Evolutionary conservation across 257 asterid genomes (phyloP).

Genomic region (Przewalskia tangutica): DNA sequence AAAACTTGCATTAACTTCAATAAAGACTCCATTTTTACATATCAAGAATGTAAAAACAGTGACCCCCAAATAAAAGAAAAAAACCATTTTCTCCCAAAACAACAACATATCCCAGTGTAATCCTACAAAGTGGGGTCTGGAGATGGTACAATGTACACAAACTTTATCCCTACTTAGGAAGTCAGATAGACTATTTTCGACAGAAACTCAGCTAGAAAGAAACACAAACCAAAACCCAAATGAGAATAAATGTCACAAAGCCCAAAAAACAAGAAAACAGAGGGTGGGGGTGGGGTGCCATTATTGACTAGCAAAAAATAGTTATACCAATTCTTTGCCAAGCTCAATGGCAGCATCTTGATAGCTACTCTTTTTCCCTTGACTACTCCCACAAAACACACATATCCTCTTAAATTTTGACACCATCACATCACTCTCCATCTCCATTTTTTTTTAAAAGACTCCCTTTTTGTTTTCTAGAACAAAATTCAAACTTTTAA

Average conservation of each 20-base stretch:
- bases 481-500: not conserved
- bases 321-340: conserved; percentile 60
- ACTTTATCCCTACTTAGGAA: no score
- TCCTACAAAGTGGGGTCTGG: no score
- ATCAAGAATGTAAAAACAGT: not conserved
- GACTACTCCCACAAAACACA: conserved; percentile 95
- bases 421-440: conserved; percentile 35
- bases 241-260: not conserved
- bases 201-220: no score
- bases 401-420: conserved; percentile 82
- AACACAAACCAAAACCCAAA: not conserved
- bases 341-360: conserved; percentile 88
- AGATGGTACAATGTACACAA: no score
- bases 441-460: not conserved
- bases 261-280: not conserved
- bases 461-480: not conserved
- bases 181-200: no score
- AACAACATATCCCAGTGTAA: no score
- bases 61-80: not conserved
- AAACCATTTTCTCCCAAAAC: not conserved
- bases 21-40: conserved; percentile 1
- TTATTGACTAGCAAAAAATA: not conserved
- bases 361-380: conserved; percentile 75
- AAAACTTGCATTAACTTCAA: not conserved
- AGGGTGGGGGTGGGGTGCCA: not conserved